Evolutionary conservation across 2,329 filamentous ascomycete species (phyloP), one percentile per base, ranked within the genome.

Genomic region (Aureobasidium uvarum): DNA sequence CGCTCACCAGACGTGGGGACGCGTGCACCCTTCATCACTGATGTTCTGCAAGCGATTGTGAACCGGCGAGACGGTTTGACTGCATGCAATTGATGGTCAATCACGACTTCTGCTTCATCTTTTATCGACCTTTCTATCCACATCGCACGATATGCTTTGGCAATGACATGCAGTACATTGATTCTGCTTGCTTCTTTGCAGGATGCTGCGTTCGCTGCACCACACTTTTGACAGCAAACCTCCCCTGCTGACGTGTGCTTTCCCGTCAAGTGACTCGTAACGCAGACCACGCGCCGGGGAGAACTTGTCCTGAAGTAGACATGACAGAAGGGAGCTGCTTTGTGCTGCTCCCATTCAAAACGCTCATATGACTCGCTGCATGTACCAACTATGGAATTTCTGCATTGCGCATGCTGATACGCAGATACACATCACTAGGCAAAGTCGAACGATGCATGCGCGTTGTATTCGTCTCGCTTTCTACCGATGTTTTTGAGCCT

Each of bases 261-360:
- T 7, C 23, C n/a, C 38, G 13, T 60, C 56, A 60, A 60, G 56
- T 60, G 56, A 60, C 56, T 60, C 43, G 56, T 48, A 38, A 60
- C 56, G 23, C 20, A 28, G 52, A 41, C 52, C 25, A n/a, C 11
- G 38, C 23, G 36, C 23, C 31, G 20, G 14, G 52, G 36, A 20
- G 11, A 18, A 55, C 39, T 58, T 58, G 54, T 33, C 54, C 39
- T 18, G 25, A 45, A 45, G 38, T 39, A 58, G 54, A 45, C 23
- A 14, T 45, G 54, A 58, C 38, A 58, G 54, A 43, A 13, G 23
- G 39, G 25, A 31, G 18, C 39, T 25, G n/a, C n/a, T 58, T 31
- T 39, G 38, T 58, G 33, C 33, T 36, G 11, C 6, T 36, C 8
- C 23, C 16, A 31, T 8, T 16, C 11, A 31, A 43, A 10, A 43